Percentiles rank a stretch among this genome's conserved stretches.
Evolutionary conservation across 2,329 filamentous ascomycete species (phyloP).

Genomic region (Aureobasidium mangrovei): DNA sequence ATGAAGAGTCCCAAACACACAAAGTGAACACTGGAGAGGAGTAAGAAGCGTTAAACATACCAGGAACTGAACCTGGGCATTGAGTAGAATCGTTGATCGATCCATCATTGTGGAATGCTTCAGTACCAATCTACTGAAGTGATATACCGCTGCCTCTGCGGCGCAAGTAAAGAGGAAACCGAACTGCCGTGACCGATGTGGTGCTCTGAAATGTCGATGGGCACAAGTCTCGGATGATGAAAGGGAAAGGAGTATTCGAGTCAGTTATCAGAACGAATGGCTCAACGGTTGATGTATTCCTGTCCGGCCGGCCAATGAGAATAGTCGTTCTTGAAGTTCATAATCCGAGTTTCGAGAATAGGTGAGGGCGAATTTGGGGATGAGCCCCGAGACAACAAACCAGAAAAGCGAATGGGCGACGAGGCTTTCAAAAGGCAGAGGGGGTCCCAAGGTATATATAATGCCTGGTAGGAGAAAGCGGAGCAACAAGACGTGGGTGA

Average conservation of each 20-base stretch:
- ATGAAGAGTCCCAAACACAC: neutral
- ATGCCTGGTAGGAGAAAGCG: neutral
- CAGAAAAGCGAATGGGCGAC: neutral
- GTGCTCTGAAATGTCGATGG: neutral
- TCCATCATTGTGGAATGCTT: slow-evolving; percentile 26
- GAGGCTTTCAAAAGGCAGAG: neutral
- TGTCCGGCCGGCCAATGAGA: slow-evolving; percentile 36
- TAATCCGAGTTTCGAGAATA: slow-evolving; percentile 2
- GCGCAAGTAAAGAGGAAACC: neutral
- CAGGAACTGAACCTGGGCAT: slow-evolving; percentile 41
- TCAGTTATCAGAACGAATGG: neutral
- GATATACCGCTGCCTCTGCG: neutral
- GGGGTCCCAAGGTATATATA: neutral
- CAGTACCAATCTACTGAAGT: neutral
- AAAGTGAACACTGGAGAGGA: slow-evolving; percentile 17
- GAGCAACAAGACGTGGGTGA: neutral
- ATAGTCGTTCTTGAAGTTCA: slow-evolving; percentile 14
- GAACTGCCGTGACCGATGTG: neutral
- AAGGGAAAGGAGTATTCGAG: neutral
- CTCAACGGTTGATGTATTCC: slow-evolving; percentile 37
- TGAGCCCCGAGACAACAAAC: neutral
- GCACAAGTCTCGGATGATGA: neutral
- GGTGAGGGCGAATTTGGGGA: neutral
- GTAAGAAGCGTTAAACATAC: slow-evolving; percentile 30
- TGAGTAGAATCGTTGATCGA: slow-evolving; percentile 37